Conservation (phyloP, 2,329 filamentous ascomycete species). For the Colletotrichum destructivum region DNA sequence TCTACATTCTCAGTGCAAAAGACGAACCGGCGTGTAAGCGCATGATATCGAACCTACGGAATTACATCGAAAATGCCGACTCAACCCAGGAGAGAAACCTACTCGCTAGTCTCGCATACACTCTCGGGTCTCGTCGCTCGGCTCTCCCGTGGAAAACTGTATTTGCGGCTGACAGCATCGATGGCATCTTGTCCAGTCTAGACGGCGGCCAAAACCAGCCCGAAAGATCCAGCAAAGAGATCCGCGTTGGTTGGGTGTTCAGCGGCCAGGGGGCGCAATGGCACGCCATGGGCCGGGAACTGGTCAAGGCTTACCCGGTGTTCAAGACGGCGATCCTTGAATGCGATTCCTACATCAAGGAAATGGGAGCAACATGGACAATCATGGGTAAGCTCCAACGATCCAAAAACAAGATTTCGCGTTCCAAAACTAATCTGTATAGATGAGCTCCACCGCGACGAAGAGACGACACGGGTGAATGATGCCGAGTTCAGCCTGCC, state of each 20-base stretch:
- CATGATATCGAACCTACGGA: background rate
- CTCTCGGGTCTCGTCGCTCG: conserved; percentile 41
- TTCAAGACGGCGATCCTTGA: conserved; percentile 48
- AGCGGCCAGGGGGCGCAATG: conserved; percentile 33
- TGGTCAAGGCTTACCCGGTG: conserved; percentile 38
- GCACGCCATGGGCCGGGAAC: conserved; percentile 30
- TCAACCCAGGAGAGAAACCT: conserved; percentile 7
- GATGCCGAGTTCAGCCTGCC: conserved; percentile 51
- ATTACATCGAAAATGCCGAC: background rate
- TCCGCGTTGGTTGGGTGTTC: conserved; percentile 36
- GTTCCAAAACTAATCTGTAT: conserved; percentile 50
- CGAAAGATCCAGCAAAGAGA: background rate
- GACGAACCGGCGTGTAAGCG: conserved; percentile 49
- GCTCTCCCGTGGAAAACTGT: conserved; percentile 31
- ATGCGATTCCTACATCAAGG: conserved; percentile 1
- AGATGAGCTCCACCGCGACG: conserved; percentile 53
- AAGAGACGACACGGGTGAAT: conserved; percentile 20
- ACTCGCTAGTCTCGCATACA: conserved; percentile 42
- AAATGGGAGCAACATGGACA: conserved; percentile 43
- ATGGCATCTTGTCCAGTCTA: background rate
- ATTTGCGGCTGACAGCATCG: conserved; percentile 43
- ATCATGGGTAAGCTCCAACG: conserved; percentile 54
- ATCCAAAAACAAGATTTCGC: conserved; percentile 26
- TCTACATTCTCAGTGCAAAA: conserved; percentile 10
- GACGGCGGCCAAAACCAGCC: conserved; percentile 31